Conservation (phyloP, 2,329 filamentous ascomycete species). For the Metarhizium sp. region DNA sequence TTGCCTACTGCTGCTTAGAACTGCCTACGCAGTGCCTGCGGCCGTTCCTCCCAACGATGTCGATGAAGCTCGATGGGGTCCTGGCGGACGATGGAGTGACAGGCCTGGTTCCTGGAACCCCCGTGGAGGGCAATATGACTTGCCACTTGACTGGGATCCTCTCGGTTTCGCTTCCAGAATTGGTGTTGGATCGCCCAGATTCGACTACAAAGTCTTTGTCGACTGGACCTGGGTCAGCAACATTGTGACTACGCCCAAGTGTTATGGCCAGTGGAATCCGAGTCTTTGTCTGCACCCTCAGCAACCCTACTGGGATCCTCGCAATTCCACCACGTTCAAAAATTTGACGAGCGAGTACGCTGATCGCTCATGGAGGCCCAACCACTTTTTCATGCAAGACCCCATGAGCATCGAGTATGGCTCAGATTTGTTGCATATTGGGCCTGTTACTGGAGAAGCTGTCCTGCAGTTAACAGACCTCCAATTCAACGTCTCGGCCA, state of each 20-base stretch:
- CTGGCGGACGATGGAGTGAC: neutral
- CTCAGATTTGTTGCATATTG: constrained; percentile 9
- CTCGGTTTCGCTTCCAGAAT: constrained; percentile 8
- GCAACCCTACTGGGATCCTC: constrained; percentile 8
- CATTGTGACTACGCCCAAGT: constrained; percentile 8
- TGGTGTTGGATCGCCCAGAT: constrained; percentile 6
- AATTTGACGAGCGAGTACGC: constrained; percentile 7
- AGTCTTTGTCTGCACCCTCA: constrained; percentile 7
- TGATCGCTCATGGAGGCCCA: constrained; percentile 10
- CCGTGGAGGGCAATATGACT: constrained; percentile 3
- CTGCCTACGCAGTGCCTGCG: neutral
- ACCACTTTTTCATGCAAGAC: constrained; percentile 13
- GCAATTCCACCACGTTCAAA: constrained; percentile 6
- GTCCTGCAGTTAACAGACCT: constrained; percentile 9
- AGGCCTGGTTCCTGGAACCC: neutral
- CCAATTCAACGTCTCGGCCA: constrained; percentile 6
- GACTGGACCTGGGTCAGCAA: constrained; percentile 14
- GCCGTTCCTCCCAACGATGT: neutral
- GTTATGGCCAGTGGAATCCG: constrained; percentile 7
- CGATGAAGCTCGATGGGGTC: neutral
- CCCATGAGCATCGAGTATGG: constrained; percentile 8
- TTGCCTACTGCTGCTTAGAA: neutral
- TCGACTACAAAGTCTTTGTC: constrained; percentile 10
- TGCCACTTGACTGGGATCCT: constrained; percentile 9
- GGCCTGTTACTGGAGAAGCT: constrained; percentile 3